These are phyloP conservation scores for Crassisporium funariophilum DNA, from an alignment of 768 basidiomycete genomes.

Conservation along the genomic window DNA sequence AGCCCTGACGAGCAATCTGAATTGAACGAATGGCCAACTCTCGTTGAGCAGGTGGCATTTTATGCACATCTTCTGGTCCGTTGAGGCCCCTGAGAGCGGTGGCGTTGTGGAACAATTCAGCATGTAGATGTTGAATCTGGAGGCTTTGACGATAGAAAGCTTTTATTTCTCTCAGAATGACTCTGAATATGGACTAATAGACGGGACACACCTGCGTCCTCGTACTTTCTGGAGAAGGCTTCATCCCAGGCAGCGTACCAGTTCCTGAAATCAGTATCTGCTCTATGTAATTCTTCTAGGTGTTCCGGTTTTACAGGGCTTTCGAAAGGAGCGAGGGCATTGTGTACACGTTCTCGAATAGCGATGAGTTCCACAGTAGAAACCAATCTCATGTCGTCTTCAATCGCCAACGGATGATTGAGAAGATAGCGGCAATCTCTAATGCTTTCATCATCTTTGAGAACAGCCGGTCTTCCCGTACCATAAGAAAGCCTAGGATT, in stretches of 20 bases:
- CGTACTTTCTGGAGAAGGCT: conserved; percentile 79
- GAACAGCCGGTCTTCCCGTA: conserved; percentile 88
- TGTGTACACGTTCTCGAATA: conserved; percentile 84
- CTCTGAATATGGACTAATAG: background rate
- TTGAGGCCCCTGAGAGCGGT: conserved; percentile 81
- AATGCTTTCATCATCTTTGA: conserved; percentile 93
- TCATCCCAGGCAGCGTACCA: conserved; percentile 87
- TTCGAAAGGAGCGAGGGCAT: conserved; percentile 79
- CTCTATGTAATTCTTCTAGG: conserved; percentile 68
- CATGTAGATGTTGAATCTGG: conserved; percentile 86
- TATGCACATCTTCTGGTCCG: conserved; percentile 82
- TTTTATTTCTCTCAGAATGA: conserved; percentile 25
- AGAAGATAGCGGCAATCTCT: conserved; percentile 76
- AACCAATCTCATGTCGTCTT: conserved; percentile 93
- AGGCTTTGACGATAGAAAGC: conserved; percentile 88
- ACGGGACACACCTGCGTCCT: conserved; percentile 69
- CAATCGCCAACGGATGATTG: conserved; percentile 85
- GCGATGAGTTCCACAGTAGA: conserved; percentile 94
- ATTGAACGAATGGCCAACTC: conserved; percentile 84
- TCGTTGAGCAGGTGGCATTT: conserved; percentile 77
- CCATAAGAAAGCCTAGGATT: conserved; percentile 85
- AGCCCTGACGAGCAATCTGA: conserved; percentile 72
- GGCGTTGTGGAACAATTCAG: conserved; percentile 86
- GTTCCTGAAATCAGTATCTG: conserved; percentile 73
- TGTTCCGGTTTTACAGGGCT: conserved; percentile 72